Conservation (phyloP, 169 alveolate genomes). For the Cystoisospora suis region DNA sequence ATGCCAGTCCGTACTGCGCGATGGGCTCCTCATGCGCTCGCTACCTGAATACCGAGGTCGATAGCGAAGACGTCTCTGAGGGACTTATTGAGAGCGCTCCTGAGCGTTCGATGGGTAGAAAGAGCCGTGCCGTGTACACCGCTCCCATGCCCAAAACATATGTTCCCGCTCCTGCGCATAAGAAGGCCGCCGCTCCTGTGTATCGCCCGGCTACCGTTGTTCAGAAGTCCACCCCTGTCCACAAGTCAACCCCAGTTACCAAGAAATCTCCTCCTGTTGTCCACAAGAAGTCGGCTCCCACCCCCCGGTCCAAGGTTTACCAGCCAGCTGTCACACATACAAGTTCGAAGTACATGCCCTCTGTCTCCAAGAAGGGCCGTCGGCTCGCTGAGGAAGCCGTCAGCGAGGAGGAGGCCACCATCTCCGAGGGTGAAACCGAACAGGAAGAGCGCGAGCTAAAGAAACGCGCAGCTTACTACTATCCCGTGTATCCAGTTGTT, state of each 20-base stretch:
- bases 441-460: conserved; percentile 25
- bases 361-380: not conserved
- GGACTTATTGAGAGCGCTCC: not conserved
- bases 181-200: conserved; percentile 13
- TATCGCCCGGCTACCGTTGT: not conserved
- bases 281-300: not conserved
- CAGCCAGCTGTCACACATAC: not conserved
- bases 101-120: not conserved
- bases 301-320: not conserved
- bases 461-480: conserved; percentile 14
- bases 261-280: not conserved
- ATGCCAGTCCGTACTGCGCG: conserved; percentile 12
- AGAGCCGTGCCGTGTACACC: conserved; percentile 10
- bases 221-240: too few species aligned
- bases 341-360: not conserved
- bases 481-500: conserved; percentile 12
- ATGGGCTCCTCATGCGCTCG: conserved; percentile 7
- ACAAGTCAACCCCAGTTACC: not conserved
- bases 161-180: not conserved
- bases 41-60: not conserved
- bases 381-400: conserved; percentile 16
- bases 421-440: not conserved
- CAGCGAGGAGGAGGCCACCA: conserved; percentile 1
- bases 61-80: not conserved
- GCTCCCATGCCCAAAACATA: conserved; percentile 7